Evolutionary conservation across 2,329 filamentous ascomycete genomes (phyloP), one percentile per base, ranked within the genome.

Genomic region (Septoria petroselini): DNA sequence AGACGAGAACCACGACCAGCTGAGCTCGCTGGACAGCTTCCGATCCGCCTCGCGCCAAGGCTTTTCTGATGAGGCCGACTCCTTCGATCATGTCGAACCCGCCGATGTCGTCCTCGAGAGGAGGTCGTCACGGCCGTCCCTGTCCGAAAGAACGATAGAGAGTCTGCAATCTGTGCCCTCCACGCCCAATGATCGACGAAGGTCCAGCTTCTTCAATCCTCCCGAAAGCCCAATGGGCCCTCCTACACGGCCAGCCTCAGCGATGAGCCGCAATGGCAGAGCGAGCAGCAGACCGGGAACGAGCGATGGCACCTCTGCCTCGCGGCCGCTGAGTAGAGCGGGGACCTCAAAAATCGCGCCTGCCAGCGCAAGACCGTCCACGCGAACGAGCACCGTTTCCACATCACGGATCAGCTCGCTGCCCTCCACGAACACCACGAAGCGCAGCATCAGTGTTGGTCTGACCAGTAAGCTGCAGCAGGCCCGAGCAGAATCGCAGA

Each of bases 61-160:
- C 11, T 65, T 50, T 51, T 21, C 54, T 7, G 59, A 58, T 42
- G 48, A 58, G 14, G 48, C 58, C 19, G 55, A 57, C 37, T 40
- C 50, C 29, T 46, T 39, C 27, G 49, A 59, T n/a, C 50, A 51
- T 33, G 50, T 55, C 51, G 55, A 57, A 34, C 29, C 54, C 11
- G 12, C 12, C 61, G 21, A 55, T 3, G 31, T 47, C 31, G 29
- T 42, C 6, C 18, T 48, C 21, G 52, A 55, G 38, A 38, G 48
- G 75, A 79, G 43, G 57, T 62, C 70, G 3, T 65, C 66, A 5
- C 65, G 74, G 9, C 73, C 72, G 11, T 91, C 88, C 0, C 74
- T 96, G 3, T 83, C 86, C 0, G 91, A 96, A 61, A 78, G 91
- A 50, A 94, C 91, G 0, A 84, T 95, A 34, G 88, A 95, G 66